Evolutionary conservation across 805 yeast genomes (phyloP).

Genomic region (Starmerella potacharoeniae): DNA sequence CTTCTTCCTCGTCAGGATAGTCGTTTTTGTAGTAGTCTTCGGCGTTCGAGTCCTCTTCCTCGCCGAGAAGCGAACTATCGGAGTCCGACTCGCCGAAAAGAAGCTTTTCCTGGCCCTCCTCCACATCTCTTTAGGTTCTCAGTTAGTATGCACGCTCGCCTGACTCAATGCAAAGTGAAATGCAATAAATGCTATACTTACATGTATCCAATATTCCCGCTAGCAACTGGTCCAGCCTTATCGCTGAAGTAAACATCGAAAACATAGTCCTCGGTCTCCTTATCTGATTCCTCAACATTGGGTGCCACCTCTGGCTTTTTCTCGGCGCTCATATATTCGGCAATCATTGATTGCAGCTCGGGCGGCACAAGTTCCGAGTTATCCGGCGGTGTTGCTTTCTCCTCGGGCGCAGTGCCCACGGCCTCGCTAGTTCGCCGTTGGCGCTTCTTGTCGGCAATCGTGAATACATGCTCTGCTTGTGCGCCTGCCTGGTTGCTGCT

Average conservation of each 20-base stretch:
- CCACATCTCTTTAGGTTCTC: slow-evolving; percentile 14
- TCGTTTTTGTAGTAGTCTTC: slow-evolving; percentile 88
- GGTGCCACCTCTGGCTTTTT: neutral
- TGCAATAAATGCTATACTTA: slow-evolving; percentile 19
- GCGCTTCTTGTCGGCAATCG: slow-evolving; percentile 2
- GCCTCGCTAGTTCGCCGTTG: neutral
- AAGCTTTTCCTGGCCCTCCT: slow-evolving; percentile 24
- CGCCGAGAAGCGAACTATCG: slow-evolving; percentile 25
- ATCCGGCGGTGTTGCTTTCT: neutral
- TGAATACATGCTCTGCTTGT: neutral
- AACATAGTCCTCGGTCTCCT: slow-evolving; percentile 57
- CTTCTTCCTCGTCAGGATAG: slow-evolving; percentile 80
- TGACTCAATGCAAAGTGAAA: neutral
- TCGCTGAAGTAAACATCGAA: slow-evolving; percentile 72
- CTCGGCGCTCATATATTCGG: slow-evolving; percentile 39
- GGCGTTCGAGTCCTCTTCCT: slow-evolving; percentile 42
- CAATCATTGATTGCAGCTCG: slow-evolving; percentile 65
- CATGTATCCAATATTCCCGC: slow-evolving; percentile 24
- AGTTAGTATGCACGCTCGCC: slow-evolving; percentile 8
- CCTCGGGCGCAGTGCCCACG: neutral
- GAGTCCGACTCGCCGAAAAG: slow-evolving; percentile 32
- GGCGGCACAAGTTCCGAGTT: slow-evolving; percentile 35
- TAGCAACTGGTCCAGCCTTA: slow-evolving; percentile 26
- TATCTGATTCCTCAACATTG: slow-evolving; percentile 12
- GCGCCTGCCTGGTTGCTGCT: neutral